phyloP scores from a whole-genome alignment of 192 early-diverging fungal genomes.

The Lunasporangiospora selenospora region DNA sequence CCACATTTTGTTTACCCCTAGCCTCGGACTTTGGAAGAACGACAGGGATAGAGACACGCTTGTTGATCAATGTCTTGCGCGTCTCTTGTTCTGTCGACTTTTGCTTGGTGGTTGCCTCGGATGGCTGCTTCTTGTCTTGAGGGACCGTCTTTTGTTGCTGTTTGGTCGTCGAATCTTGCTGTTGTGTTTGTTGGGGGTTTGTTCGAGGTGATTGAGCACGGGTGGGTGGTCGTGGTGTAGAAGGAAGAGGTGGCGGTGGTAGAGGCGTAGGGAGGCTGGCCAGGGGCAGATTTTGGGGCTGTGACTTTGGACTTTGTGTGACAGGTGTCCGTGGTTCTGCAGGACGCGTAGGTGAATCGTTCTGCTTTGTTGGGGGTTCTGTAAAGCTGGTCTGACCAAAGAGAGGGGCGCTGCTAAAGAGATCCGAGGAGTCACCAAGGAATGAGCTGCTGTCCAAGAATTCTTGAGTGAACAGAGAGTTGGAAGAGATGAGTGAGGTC shows the following conservation, averaged over 20 bases:
- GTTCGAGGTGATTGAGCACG: too few species aligned
- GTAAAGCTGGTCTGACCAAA: too few species aligned
- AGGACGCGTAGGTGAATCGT: too few species aligned
- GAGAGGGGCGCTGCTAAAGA: conserved; percentile 28
- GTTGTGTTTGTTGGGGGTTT: neutral
- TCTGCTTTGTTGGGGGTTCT: neutral
- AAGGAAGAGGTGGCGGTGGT: too few species aligned
- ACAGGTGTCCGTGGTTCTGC: too few species aligned
- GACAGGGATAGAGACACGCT: conserved; percentile 34
- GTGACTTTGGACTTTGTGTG: too few species aligned
- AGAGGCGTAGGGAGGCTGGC: too few species aligned
- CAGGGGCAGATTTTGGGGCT: too few species aligned
- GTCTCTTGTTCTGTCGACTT: conserved; percentile 5
- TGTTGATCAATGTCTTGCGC: neutral
- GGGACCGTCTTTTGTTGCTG: neutral
- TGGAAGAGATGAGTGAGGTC: conserved; percentile 4
- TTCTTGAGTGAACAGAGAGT: conserved; percentile 26
- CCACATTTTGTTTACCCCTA: conserved; percentile 4
- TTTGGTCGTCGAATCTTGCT: neutral
- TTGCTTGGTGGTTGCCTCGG: too few species aligned
- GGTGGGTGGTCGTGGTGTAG: too few species aligned
- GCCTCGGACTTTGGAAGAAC: conserved; percentile 37
- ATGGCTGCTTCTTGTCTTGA: neutral
- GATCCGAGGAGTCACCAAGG: conserved; percentile 14
- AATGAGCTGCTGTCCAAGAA: conserved; percentile 26